Conservation (phyloP, 257 asterid species). For the Verbena officinalis region DNA sequence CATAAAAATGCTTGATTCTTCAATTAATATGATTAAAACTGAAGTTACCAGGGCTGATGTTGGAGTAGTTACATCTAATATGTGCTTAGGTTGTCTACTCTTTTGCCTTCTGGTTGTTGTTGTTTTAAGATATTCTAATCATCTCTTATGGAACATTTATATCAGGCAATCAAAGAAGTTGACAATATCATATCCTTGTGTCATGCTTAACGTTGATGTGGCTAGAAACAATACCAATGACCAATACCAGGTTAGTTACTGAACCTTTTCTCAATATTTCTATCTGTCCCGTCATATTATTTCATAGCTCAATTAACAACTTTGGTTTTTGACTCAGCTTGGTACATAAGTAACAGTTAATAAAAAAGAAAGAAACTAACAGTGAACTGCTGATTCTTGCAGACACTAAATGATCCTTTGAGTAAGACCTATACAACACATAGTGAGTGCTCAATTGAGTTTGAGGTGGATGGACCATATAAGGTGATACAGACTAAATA, state of each 20-base stretch:
- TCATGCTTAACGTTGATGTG: constrained; percentile 98
- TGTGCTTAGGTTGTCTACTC: constrained; percentile 28
- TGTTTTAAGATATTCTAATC: constrained; percentile 33
- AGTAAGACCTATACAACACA: constrained; percentile 77
- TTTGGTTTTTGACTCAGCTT: constrained; percentile 29
- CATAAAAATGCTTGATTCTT: constrained; percentile 24
- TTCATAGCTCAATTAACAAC: constrained; percentile 18
- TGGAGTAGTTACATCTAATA: constrained; percentile 18
- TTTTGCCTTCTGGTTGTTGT: constrained; percentile 22
- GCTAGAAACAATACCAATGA: constrained; percentile 95
- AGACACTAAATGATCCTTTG: constrained; percentile 80
- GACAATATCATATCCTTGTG: constrained; percentile 97
- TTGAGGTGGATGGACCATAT: constrained; percentile 99
- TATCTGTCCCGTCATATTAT: constrained; percentile 15
- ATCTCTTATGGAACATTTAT: constrained; percentile 34
- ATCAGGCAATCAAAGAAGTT: constrained; percentile 81
- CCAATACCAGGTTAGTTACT: constrained; percentile 84
- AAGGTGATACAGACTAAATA: constrained; percentile 62
- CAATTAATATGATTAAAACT: constrained; percentile 20
- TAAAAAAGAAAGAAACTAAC: constrained; percentile 26
- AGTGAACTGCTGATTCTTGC: constrained; percentile 41
- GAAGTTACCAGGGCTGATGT: constrained; percentile 23
- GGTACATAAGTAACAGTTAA: constrained; percentile 18
- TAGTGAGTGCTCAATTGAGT: constrained; percentile 97
- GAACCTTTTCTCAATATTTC: constrained; percentile 23